A percentile compares a stretch with the other conserved stretches of the same genome.
These are phyloP conservation scores for Colletotrichum lupini DNA, from an alignment of 2,329 filamentous ascomycete genomes.

Conservation along the genomic window DNA sequence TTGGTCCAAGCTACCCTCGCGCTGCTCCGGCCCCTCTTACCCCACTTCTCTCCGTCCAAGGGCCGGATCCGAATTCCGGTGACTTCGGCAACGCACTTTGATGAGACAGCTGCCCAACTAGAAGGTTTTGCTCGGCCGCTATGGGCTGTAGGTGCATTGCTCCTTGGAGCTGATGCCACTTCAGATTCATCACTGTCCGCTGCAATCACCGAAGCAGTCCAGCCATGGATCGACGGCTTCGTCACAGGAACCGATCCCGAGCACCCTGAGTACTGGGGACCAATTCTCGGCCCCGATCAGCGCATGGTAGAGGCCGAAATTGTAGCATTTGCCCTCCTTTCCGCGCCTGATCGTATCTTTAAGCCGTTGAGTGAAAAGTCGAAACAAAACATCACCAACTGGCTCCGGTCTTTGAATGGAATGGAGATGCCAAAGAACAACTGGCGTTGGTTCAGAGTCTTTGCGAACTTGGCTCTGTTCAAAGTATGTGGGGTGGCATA, in stretches of 20 bases:
- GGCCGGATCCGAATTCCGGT: conserved; percentile 51
- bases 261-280: conserved; percentile 58
- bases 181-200: conserved; percentile 9
- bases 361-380: conserved; percentile 42
- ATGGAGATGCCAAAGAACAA: conserved; percentile 60
- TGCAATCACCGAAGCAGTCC: conserved; percentile 20
- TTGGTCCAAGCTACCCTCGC: conserved; percentile 47
- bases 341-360: conserved; percentile 51
- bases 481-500: conserved; percentile 52
- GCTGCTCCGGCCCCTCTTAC: conserved; percentile 46
- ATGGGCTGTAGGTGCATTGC: conserved; percentile 46
- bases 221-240: conserved; percentile 47
- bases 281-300: conserved; percentile 57
- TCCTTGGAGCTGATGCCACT: conserved; percentile 52
- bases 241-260: conserved; percentile 46
- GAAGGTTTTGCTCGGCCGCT: conserved; percentile 57
- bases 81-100: conserved; percentile 53
- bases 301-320: conserved; percentile 66
- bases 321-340: conserved; percentile 59
- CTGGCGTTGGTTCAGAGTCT: conserved; percentile 65
- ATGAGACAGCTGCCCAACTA: conserved; percentile 56
- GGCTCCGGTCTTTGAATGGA: conserved; percentile 55
- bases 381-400: conserved; percentile 50
- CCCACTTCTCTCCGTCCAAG: conserved; percentile 46
- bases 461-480: conserved; percentile 58